phyloP scores from a whole-genome alignment of 164 flowering plant species.

The Tinospora cordifolia region DNA sequence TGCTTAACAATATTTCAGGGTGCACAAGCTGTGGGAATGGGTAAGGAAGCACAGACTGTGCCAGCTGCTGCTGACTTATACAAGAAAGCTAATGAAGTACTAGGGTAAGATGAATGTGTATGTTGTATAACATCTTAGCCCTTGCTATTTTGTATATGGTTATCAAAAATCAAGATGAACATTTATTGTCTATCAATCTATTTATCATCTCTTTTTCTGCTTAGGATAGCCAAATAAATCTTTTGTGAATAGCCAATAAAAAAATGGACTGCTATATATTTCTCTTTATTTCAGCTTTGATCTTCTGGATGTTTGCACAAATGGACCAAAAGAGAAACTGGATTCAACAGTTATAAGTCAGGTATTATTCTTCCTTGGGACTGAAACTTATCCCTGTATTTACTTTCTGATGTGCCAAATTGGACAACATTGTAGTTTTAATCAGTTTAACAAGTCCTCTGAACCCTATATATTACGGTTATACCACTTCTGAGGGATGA shows the following conservation, averaged over 20 bases:
- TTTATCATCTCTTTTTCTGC: background rate
- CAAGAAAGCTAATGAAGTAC: conserved; percentile 78
- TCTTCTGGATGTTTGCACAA: conserved; percentile 79
- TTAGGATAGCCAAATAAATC: background rate
- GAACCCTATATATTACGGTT: background rate
- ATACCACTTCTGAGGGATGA: background rate
- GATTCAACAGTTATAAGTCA: conserved; percentile 95
- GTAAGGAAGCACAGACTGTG: conserved; percentile 67
- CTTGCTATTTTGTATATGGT: background rate
- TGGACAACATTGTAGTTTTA: background rate
- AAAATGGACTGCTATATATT: background rate
- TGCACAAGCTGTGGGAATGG: conserved; percentile 99
- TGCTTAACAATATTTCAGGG: conserved; percentile 46
- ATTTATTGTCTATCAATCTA: background rate
- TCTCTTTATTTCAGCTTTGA: conserved; percentile 46
- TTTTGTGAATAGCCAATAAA: background rate
- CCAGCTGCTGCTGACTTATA: conserved; percentile 87
- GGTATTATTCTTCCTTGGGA: conserved; percentile 35
- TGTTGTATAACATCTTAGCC: background rate
- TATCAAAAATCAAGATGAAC: background rate
- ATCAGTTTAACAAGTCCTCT: background rate
- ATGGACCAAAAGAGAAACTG: conserved; percentile 93
- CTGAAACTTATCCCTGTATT: background rate
- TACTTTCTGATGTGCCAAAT: background rate
- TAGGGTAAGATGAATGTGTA: conserved; percentile 48